A percentile compares a stretch with the other conserved stretches of the same genome.
Evolutionary conservation across 164 flowering plant species (phyloP).

Genomic region (Dillenia turbinata): DNA sequence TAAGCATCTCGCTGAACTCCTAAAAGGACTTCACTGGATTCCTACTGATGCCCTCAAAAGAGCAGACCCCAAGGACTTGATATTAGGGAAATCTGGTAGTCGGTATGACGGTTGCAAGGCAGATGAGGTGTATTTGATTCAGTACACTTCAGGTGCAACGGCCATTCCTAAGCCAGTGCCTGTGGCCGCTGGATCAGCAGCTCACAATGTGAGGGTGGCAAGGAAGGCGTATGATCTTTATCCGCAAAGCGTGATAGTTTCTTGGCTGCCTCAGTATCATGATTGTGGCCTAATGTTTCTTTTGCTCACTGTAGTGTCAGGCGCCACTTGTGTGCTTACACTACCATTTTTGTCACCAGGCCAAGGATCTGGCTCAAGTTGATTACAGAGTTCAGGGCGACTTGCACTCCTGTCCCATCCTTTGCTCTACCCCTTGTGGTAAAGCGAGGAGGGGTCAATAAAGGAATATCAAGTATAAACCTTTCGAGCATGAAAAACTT

Average conservation of each 20-base stretch:
- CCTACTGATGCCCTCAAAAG: conserved; percentile 29
- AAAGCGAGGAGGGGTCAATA: conserved; percentile 39
- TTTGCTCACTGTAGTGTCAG: conserved; percentile 47
- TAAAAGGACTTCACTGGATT: conserved; percentile 43
- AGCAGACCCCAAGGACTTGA: neutral
- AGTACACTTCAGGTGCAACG: conserved; percentile 75
- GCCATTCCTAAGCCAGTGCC: conserved; percentile 69
- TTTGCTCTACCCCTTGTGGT: conserved; percentile 62
- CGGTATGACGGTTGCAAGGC: conserved; percentile 41
- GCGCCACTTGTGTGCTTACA: conserved; percentile 58
- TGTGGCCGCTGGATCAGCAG: conserved; percentile 72
- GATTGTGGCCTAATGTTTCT: conserved; percentile 81
- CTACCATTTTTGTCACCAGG: conserved; percentile 34
- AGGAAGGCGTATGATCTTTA: conserved; percentile 65
- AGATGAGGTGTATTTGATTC: conserved; percentile 55
- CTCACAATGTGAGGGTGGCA: conserved; percentile 60
- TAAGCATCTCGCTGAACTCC: conserved; percentile 17
- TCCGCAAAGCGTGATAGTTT: conserved; percentile 51
- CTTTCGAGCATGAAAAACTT: conserved; percentile 46
- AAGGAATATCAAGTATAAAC: conserved; percentile 23
- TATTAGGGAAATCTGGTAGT: neutral
- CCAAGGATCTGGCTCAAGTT: conserved; percentile 70
- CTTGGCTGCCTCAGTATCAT: conserved; percentile 83
- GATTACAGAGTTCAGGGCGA: conserved; percentile 41
- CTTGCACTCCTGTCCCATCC: conserved; percentile 72